Conservation (phyloP, 208 protist genomes). For the Trypanosoma grayi region DNA sequence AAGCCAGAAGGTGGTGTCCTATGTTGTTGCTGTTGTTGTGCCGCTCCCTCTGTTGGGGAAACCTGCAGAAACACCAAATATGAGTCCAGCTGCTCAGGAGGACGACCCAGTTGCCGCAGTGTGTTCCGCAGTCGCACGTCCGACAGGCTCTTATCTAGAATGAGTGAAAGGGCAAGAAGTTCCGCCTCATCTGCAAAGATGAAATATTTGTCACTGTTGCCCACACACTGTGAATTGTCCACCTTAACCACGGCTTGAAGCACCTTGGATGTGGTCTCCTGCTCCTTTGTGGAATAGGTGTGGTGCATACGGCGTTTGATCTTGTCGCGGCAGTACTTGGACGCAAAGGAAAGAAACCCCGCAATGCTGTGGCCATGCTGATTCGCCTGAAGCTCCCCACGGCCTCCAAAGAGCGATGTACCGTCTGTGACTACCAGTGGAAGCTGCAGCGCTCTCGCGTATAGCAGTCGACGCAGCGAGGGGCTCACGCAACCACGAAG, state of each 20-base stretch:
- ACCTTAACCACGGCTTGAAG: slow-evolving; percentile 54
- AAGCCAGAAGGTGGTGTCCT: slow-evolving; percentile 54
- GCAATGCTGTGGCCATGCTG: slow-evolving; percentile 35
- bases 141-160: slow-evolving; percentile 62
- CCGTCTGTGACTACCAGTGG: slow-evolving; percentile 61
- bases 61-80: slow-evolving; percentile 50
- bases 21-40: slow-evolving; percentile 22
- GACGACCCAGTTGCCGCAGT: slow-evolving; percentile 60
- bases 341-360: slow-evolving; percentile 51
- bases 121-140: slow-evolving; percentile 45
- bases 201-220: slow-evolving; percentile 87
- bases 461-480: slow-evolving; percentile 73
- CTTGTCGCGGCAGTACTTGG: slow-evolving; percentile 52
- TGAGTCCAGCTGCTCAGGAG: slow-evolving; percentile 36
- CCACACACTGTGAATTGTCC: slow-evolving; percentile 53
- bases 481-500: slow-evolving; percentile 63
- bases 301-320: slow-evolving; percentile 57
- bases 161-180: slow-evolving; percentile 48
- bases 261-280: slow-evolving; percentile 41
- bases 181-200: slow-evolving; percentile 75
- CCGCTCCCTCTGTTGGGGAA: slow-evolving; percentile 8
- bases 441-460: slow-evolving; percentile 74
- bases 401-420: slow-evolving; percentile 40
- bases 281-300: slow-evolving; percentile 45
- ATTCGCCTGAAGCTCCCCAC: slow-evolving; percentile 34